Evolutionary conservation across 148 eudicot genomes (phyloP).

Genomic region (Chenopodium berlandieri): DNA sequence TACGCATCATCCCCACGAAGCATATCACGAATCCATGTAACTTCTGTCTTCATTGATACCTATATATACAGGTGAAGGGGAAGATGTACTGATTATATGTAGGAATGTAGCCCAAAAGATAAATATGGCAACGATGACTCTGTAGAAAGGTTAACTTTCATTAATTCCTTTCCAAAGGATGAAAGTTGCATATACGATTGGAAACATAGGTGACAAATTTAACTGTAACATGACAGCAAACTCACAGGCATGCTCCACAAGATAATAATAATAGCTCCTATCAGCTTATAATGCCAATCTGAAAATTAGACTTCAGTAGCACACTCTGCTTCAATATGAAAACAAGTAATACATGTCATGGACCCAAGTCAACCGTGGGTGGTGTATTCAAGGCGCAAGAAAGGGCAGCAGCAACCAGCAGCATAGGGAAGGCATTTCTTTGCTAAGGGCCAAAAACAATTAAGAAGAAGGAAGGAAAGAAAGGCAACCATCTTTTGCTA

Average conservation of each 20-base stretch:
- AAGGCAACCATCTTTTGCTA: too few species aligned
- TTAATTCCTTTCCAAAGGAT: background rate
- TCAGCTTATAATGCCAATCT: background rate
- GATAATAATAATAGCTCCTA: background rate
- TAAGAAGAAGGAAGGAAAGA: too few species aligned
- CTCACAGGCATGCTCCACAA: background rate
- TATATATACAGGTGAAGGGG: constrained; percentile 11
- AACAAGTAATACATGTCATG: background rate
- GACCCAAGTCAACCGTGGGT: too few species aligned
- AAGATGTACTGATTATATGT: background rate
- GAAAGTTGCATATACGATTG: background rate
- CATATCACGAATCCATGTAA: constrained; percentile 95
- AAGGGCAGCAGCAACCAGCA: too few species aligned
- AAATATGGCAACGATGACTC: too few species aligned
- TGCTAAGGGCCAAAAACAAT: too few species aligned
- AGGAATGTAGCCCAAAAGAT: background rate
- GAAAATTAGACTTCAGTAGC: constrained; percentile 6
- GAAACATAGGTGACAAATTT: background rate
- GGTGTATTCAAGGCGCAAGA: too few species aligned
- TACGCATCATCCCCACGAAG: constrained; percentile 94
- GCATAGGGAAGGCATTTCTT: too few species aligned
- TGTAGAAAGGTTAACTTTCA: background rate
- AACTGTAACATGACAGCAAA: background rate
- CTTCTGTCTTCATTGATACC: constrained; percentile 99
- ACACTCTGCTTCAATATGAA: background rate